Base-by-base conservation (phyloP, 768 basidiomycete genomes). In the Tricholoma hemisulphureum region DNA sequence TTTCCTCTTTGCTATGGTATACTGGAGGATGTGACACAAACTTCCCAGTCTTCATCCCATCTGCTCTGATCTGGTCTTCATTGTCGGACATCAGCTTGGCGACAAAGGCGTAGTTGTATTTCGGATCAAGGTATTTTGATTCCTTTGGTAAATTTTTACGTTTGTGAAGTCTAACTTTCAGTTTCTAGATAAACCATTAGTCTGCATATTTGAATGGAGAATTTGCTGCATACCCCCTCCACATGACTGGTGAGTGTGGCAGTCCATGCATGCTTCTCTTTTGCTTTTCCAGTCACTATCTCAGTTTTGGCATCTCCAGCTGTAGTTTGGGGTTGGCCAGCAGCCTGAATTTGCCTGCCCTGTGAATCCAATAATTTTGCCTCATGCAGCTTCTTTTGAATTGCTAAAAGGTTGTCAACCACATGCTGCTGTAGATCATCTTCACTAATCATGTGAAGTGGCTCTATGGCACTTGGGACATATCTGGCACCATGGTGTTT, bases 61-160 rank as follows among this genome's bases (percentile, higher is more conserved):
- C n/a, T n/a, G n/a, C n/a, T 46, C 14, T 55, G 46, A 53, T 50
- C n/a, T 61, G 51, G 28, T 61, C 53, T 43, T 65, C 61, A 61
- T 65, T 61, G 53, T 65, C 61, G 10, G 61, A 65, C 61, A 65
- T 63, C 1, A 46, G 54, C 10, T 37, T 43, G 11, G 39, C n/a
- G 14, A 41, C 50, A 43, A 65, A 65, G 10, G 56, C 61, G 14
- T 45, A 6, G 46, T 64, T 55, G 32, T 59, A 64, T 31, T 63
- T 63, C 6, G 29, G 18, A 16, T 56, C 29, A 2, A 21, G n/a
- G 28, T 53, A 64, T 6, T 9, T 18, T 24, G 51, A 58, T 9
- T 54, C 46, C 20, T 13, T 23, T n/a, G 57, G 57, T 18, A 57
- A 29, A 9, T 49, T 55, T 2, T 50, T 21, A 4, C 31, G 55